Evolutionary conservation across 192 early-diverging fungal genomes (phyloP), one percentile per base, ranked within the genome.

Genomic region (Paraglomus brasilianum): DNA sequence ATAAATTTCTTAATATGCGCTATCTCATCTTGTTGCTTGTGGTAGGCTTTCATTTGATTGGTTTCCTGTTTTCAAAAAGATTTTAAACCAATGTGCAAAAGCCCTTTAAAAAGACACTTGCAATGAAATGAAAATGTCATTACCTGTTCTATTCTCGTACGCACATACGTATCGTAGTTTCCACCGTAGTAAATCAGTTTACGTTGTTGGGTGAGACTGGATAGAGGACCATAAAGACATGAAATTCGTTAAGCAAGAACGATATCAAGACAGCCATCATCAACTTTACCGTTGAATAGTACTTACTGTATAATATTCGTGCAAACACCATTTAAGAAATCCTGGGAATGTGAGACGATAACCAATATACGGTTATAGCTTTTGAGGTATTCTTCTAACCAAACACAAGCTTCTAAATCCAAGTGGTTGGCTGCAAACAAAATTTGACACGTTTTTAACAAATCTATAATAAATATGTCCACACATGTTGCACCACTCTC

Each of bases 1-100:
- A 97, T 97, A 81, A 99, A 99, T 85, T 95, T 91, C 79, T 96
- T 96, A 80, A 99, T 97, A 83, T 99, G 93, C 50, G 88, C 93
- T 77, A 99, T 99, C 85, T 99, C 97, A 70, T 88, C 94, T 82
- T 99, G 97, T 81, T 99, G 97, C 82, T 97, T 97, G 42, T 96
- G 87, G 79, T 97, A 99, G 24, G 95, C 94, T 89, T 99, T 99
- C 88, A 92, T 91, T 85, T 99, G 97, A 85, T 99, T 99, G 76
- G 93, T 90, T 77, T 97, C 95, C 72, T 92, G 82, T 21, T 21
- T 21, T 55, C 8, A 17, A 55, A 21, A 55, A 7, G 17, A 7
- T 21, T 7, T 55, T 11, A 55, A 55, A 6, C 8, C 24, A 21
- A 55, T 17, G 24, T 55, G 17, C n/a, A 17, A 55, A 55, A 55